phyloP scores from a whole-genome alignment of 768 basidiomycete genomes.

The Ramaria rubella region DNA sequence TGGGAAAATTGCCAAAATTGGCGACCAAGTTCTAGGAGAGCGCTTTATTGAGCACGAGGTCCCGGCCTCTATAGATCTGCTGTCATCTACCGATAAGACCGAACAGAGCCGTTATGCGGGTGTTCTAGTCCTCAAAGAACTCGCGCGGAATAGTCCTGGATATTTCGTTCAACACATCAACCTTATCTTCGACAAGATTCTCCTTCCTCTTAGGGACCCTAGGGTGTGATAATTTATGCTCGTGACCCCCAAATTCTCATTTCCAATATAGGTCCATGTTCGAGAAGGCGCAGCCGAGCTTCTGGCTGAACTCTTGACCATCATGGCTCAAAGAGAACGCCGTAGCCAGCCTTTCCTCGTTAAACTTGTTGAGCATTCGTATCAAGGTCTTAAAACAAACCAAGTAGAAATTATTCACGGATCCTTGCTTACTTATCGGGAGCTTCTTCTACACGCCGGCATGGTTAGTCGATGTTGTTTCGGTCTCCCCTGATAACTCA shows the following conservation, averaged over 20 bases:
- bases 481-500: conserved; percentile 3
- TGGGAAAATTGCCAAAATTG: conserved; percentile 78
- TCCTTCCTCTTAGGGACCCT: conserved; percentile 82
- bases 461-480: conserved; percentile 51
- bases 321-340: conserved; percentile 69
- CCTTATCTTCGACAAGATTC: conserved; percentile 87
- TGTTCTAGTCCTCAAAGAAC: conserved; percentile 88
- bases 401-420: conserved; percentile 91
- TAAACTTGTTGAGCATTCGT: conserved; percentile 86
- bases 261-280: conserved; percentile 45
- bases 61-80: conserved; percentile 70
- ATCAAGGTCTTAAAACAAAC: conserved; percentile 65
- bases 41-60: conserved; percentile 88
- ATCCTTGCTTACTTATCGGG: conserved; percentile 84
- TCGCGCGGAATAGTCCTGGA: conserved; percentile 80
- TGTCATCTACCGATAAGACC: conserved; percentile 62
- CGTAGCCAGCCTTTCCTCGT: conserved; percentile 55
- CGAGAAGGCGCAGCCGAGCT: conserved; percentile 91
- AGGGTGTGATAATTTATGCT: conserved; percentile 40
- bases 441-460: conserved; percentile 87
- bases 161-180: conserved; percentile 86
- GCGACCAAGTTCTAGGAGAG: conserved; percentile 79
- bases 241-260: not conserved
- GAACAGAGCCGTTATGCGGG: conserved; percentile 90
- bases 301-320: conserved; percentile 87